Conservation (phyloP, 2,329 filamentous ascomycete species). For the Myriangium duriaei region DNA sequence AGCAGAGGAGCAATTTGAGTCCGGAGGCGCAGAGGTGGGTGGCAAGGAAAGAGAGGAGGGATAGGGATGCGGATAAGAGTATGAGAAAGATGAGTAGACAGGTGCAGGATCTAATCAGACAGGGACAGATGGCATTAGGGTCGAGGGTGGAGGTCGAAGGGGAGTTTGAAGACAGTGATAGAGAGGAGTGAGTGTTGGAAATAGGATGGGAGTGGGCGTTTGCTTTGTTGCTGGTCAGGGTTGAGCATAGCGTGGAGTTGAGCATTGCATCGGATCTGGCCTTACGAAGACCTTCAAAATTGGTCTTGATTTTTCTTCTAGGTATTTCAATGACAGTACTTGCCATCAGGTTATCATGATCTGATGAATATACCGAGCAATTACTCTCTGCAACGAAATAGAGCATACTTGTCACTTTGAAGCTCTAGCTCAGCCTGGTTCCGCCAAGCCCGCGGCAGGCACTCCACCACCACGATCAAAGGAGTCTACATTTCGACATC, state of each 20-base stretch:
- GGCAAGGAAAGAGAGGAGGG: constrained; percentile 57
- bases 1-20: constrained; percentile 26
- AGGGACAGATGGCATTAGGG: constrained; percentile 74
- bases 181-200: constrained; percentile 20
- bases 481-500: too few species aligned
- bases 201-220: not conserved
- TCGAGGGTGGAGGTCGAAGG: constrained; percentile 30
- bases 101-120: constrained; percentile 73
- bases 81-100: constrained; percentile 69
- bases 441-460: not conserved
- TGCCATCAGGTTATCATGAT: too few species aligned
- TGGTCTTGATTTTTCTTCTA: too few species aligned
- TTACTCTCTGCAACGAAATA: too few species aligned
- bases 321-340: too few species aligned
- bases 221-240: not conserved
- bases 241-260: not conserved
- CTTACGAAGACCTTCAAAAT: too few species aligned
- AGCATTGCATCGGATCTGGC: too few species aligned
- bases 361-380: too few species aligned
- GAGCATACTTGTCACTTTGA: too few species aligned
- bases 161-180: constrained; percentile 19
- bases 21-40: constrained; percentile 63
- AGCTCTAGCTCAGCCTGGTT: too few species aligned
- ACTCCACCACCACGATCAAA: too few species aligned
- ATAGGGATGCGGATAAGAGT: constrained; percentile 65